Evolutionary conservation across 1,139 yeast genomes (phyloP).

Genomic region (Meyerozyma sp.): DNA sequence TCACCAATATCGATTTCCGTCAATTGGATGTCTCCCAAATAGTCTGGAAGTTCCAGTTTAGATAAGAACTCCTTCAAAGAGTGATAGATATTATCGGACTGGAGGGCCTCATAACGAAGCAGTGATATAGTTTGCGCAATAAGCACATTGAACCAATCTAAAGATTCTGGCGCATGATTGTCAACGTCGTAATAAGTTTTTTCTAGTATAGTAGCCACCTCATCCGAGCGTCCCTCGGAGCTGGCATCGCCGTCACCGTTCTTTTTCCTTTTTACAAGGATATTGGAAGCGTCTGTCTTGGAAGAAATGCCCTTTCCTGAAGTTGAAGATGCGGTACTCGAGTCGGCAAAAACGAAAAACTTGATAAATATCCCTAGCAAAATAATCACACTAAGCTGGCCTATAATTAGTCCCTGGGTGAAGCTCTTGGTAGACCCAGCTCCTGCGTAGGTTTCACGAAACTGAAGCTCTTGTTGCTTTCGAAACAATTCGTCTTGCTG

Average conservation of each 20-base stretch:
- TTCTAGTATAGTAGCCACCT: constrained; percentile 57
- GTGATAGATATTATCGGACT: constrained; percentile 77
- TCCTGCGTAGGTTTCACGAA: constrained; percentile 9
- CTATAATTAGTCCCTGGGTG: constrained; percentile 72
- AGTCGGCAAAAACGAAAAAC: constrained; percentile 85
- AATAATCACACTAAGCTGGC: constrained; percentile 78
- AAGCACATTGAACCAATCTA: constrained; percentile 95
- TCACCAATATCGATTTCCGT: constrained; percentile 92
- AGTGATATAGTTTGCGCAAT: constrained; percentile 89
- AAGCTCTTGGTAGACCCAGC: constrained; percentile 52
- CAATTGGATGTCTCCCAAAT: constrained; percentile 68
- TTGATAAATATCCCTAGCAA: constrained; percentile 73
- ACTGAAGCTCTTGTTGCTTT: constrained; percentile 23
- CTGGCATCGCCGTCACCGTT: constrained; percentile 14
- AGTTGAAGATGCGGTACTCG: constrained; percentile 29
- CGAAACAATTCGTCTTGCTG: constrained; percentile 31
- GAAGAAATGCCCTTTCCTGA: constrained; percentile 22
- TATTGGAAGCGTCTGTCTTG: constrained; percentile 28
- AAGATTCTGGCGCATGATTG: constrained; percentile 80
- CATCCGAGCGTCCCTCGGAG: constrained; percentile 19
- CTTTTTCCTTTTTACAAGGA: constrained; percentile 30
- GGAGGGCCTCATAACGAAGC: constrained; percentile 77
- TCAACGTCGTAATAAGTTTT: constrained; percentile 90
- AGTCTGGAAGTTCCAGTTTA: constrained; percentile 63
- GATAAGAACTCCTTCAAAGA: constrained; percentile 57